A percentile compares a stretch with the other conserved stretches of the same genome.
Conservation (phyloP, 768 basidiomycete species). For the Tulasnella sp. region DNA sequence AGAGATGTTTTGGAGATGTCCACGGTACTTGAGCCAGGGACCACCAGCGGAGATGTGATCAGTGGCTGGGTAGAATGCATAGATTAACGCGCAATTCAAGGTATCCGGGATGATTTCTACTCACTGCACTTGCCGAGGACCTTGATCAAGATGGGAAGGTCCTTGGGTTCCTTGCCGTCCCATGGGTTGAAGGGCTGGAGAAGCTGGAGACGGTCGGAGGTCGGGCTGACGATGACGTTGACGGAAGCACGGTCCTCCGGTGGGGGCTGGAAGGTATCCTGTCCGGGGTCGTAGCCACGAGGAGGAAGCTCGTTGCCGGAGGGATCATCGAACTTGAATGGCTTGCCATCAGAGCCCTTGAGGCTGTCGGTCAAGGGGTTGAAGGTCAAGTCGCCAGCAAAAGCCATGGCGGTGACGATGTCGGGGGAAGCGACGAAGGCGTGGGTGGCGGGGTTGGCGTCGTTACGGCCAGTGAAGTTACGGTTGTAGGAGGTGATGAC, state of each 20-base stretch:
- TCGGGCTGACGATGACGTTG: conserved; percentile 73
- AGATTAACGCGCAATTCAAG: background rate
- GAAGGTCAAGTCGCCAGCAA: conserved; percentile 89
- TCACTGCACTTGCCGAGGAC: conserved; percentile 97
- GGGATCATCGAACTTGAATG: conserved; percentile 94
- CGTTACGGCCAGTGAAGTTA: conserved; percentile 99
- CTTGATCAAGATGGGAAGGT: conserved; percentile 94
- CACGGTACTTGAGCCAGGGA: conserved; percentile 99
- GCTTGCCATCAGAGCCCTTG: conserved; percentile 81
- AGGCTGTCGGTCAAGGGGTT: conserved; percentile 92
- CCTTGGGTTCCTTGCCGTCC: conserved; percentile 84
- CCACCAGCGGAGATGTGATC: conserved; percentile 97
- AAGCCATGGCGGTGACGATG: conserved; percentile 92
- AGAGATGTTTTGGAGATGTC: conserved; percentile 96
- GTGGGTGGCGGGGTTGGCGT: conserved; percentile 98
- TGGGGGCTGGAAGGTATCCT: conserved; percentile 95
- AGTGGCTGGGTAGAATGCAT: conserved; percentile 39
- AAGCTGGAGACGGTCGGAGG: conserved; percentile 82
- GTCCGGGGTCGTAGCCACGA: conserved; percentile 89
- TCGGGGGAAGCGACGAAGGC: conserved; percentile 91
- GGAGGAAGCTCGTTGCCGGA: conserved; percentile 88
- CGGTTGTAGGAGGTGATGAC: conserved; percentile 99
- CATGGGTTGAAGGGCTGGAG: conserved; percentile 81
- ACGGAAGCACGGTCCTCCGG: conserved; percentile 76
- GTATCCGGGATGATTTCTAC: conserved; percentile 23